Evolutionary conservation across 2,329 filamentous ascomycete genomes (phyloP).

Genomic region (Microsporum ferrugineum): DNA sequence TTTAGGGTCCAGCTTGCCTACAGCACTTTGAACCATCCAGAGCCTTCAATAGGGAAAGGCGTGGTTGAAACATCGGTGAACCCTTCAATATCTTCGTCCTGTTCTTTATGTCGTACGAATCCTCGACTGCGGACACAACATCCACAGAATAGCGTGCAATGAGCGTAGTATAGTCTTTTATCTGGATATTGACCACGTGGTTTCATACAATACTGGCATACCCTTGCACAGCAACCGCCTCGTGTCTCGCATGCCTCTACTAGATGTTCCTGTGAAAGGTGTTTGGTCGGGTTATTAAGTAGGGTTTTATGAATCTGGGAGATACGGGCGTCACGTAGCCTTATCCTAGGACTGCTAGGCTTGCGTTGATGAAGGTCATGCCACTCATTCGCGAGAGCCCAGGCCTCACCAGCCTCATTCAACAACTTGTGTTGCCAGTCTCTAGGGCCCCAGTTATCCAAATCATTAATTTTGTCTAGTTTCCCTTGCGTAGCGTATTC

Average conservation of each 20-base stretch:
- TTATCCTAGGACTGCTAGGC: not conserved
- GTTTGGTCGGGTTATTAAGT: not conserved
- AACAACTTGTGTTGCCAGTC: not conserved
- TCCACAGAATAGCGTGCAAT: slow-evolving; percentile 3
- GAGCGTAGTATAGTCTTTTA: slow-evolving; percentile 3
- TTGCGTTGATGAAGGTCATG: not conserved
- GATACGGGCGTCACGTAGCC: not conserved
- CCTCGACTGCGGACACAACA: slow-evolving; percentile 4
- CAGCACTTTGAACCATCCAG: not conserved
- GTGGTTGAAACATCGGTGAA: not conserved
- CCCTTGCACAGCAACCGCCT: slow-evolving; percentile 2
- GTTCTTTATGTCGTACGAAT: not conserved
- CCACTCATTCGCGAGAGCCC: not conserved
- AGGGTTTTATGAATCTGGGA: not conserved
- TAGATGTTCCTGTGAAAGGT: not conserved
- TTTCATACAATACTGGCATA: slow-evolving; percentile 2
- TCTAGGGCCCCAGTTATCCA: not conserved
- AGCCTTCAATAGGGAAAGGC: not conserved
- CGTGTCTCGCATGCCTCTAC: not conserved
- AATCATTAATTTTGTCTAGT: not conserved
- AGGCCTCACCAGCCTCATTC: not conserved
- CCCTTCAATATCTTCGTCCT: not conserved
- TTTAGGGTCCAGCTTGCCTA: not conserved
- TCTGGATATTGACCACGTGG: not conserved
- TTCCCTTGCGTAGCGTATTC: not conserved